Percentiles rank a stretch among this genome's conserved stretches.
These are phyloP conservation scores for Penium margaritaceum DNA, from an alignment of 139 green algal genomes.

Conservation along the genomic window DNA sequence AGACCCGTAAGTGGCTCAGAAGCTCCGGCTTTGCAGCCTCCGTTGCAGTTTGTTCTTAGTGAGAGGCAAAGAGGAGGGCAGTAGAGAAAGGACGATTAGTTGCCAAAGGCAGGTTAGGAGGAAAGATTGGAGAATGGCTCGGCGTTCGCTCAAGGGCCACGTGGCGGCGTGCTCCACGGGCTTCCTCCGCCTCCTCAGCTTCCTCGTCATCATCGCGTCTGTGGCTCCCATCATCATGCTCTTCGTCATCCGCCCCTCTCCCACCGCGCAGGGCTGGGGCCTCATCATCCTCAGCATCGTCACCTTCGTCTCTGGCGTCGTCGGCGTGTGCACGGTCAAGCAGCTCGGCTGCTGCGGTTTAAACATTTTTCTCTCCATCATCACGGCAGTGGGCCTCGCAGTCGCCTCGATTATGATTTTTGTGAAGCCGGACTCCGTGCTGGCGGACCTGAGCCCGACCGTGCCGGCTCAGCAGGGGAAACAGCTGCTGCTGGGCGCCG, in stretches of 20 bases:
- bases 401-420: not conserved
- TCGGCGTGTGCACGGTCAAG: not conserved
- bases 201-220: slow-evolving; percentile 6
- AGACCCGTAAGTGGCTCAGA: too few species aligned
- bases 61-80: too few species aligned
- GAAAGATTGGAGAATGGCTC: too few species aligned
- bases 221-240: slow-evolving; percentile 15
- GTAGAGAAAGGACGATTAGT: too few species aligned
- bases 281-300: slow-evolving; percentile 11
- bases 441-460: not conserved
- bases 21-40: too few species aligned
- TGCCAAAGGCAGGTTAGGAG: too few species aligned
- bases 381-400: too few species aligned
- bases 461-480: not conserved
- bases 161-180: too few species aligned
- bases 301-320: slow-evolving; percentile 15
- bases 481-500: not conserved
- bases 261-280: slow-evolving; percentile 8
- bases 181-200: too few species aligned
- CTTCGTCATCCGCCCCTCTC: slow-evolving; percentile 10
- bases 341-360: slow-evolving; percentile 10
- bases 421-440: not conserved
- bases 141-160: too few species aligned
- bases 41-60: too few species aligned
- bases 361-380: too few species aligned